Base-by-base conservation (phyloP, 2,329 filamentous ascomycete species). In the Endothia cerciana region DNA sequence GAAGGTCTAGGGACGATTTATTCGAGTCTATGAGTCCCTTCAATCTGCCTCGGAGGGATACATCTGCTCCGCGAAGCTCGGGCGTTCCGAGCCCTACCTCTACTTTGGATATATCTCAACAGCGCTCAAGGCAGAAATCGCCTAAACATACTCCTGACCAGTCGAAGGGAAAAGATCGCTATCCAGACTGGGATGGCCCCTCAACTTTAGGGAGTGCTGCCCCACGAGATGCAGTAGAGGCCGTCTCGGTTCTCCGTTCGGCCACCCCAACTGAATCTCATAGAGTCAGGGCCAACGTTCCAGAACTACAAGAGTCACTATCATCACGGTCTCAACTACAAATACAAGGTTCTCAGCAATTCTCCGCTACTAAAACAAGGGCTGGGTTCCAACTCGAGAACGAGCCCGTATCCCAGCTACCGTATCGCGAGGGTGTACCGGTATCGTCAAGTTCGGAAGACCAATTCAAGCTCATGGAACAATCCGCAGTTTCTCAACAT, bases 21-120 rank as follows among this genome's bases (percentile, higher is more conserved):
- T 68, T 68, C 33, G 64, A 68, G 40, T 57, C 60, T 13, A 41
- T 68, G 56, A 68, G 66, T 15, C 66, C 66, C 2, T 68, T 68
- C 60, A 66, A 66, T 22, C 15, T 68, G 41, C 64, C 66, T n/a
- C 28, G 36, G 10, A 41, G 51, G 3, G 36, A n/a, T 8, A 47
- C 22, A 40, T 11, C 43, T 19, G 22, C 51, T n/a, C 38, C 64
- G 40, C 49, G 30, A n/a, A 40, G n/a, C 7, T 22, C 57, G 22
- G 22, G 11, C 45, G 36, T 11, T 2, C 15, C 33, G 4, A 15
- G 8, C 33, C 10, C 36, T 47, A 3, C 30, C 19, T 55, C 51
- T 2, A 36, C 51, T 36, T 30, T n/a, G 17, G 28, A 19, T 6
- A 10, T 19, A 36, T 13, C 28, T 55, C 51, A 55, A 30, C 10